Conservation (phyloP, 768 basidiomycete genomes). For the Hortiboletus flavorubellus region DNA sequence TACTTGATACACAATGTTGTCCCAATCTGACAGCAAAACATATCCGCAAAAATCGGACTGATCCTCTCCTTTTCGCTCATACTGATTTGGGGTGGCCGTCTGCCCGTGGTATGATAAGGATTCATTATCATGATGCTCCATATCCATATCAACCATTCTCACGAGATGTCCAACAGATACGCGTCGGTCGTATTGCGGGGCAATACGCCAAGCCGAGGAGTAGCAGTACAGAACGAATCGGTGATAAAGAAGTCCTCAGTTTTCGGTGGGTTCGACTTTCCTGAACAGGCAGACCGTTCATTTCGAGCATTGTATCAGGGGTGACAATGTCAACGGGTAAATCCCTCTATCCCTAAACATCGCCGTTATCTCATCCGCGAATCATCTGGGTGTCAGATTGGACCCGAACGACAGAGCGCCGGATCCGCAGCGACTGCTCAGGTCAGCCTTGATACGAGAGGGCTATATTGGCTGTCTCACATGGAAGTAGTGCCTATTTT, state of each 20-base stretch:
- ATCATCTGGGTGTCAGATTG: slow-evolving; percentile 34
- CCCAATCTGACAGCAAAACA: slow-evolving; percentile 61
- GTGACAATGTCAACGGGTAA: slow-evolving; percentile 94
- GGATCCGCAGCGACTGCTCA: slow-evolving; percentile 85
- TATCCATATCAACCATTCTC: slow-evolving; percentile 2
- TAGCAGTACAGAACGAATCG: slow-evolving; percentile 75
- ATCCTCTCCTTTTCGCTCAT: slow-evolving; percentile 95
- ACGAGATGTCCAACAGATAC: slow-evolving; percentile 43
- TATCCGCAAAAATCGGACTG: slow-evolving; percentile 82
- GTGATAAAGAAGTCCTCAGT: slow-evolving; percentile 72
- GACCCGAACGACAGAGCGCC: slow-evolving; percentile 78
- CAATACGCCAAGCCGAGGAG: slow-evolving; percentile 96
- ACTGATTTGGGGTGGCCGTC: slow-evolving; percentile 87
- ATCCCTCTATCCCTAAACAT: slow-evolving; percentile 14
- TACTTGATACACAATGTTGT: slow-evolving; percentile 7
- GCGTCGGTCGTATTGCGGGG: slow-evolving; percentile 90
- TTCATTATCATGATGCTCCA: neutral
- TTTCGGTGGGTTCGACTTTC: slow-evolving; percentile 61
- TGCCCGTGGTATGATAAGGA: slow-evolving; percentile 72
- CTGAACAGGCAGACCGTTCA: neutral
- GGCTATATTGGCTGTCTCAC: slow-evolving; percentile 3
- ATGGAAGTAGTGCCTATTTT: slow-evolving; percentile 77
- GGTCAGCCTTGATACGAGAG: slow-evolving; percentile 34
- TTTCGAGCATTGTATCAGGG: slow-evolving; percentile 44
- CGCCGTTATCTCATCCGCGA: neutral